Percentiles rank a stretch among this genome's conserved stretches.
Evolutionary conservation across 1,284 basidiomycete species (phyloP).

Genomic region (Cryptococcus sp.): DNA sequence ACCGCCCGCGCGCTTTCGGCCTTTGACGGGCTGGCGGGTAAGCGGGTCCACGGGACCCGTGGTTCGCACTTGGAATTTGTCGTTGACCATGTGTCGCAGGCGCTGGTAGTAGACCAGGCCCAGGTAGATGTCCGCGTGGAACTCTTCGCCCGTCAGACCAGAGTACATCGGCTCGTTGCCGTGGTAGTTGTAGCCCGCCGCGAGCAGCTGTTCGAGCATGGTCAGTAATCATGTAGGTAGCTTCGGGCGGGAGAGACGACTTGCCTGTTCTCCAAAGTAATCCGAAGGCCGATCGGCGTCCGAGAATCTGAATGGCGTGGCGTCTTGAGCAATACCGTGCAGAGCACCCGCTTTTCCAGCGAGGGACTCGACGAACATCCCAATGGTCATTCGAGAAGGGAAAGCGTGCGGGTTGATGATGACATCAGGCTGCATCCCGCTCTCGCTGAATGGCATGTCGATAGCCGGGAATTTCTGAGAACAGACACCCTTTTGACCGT

Average conservation of each 20-base stretch:
- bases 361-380: constrained; percentile 99
- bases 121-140: constrained; percentile 97
- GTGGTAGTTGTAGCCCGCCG: constrained; percentile 97
- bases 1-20: constrained; percentile 96
- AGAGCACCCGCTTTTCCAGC: constrained; percentile 98
- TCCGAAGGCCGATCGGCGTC: constrained; percentile 94
- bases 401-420: constrained; percentile 99
- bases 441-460: constrained; percentile 99
- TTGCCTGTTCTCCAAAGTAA: constrained; percentile 90
- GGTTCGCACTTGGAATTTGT: constrained; percentile 99
- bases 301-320: constrained; percentile 95
- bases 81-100: constrained; percentile 97
- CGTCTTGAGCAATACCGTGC: constrained; percentile 97
- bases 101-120: constrained; percentile 99
- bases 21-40: constrained; percentile 97
- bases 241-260: not conserved
- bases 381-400: constrained; percentile 99
- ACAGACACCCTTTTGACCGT: constrained; percentile 99
- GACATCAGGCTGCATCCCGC: constrained; percentile 97
- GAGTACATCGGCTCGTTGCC: constrained; percentile 99
- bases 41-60: constrained; percentile 95
- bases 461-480: constrained; percentile 98
- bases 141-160: constrained; percentile 97
- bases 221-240: not conserved
- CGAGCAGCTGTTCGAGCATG: constrained; percentile 59